Base-by-base conservation (phyloP, 148 eudicot genomes). In the Oxyria digyna region DNA sequence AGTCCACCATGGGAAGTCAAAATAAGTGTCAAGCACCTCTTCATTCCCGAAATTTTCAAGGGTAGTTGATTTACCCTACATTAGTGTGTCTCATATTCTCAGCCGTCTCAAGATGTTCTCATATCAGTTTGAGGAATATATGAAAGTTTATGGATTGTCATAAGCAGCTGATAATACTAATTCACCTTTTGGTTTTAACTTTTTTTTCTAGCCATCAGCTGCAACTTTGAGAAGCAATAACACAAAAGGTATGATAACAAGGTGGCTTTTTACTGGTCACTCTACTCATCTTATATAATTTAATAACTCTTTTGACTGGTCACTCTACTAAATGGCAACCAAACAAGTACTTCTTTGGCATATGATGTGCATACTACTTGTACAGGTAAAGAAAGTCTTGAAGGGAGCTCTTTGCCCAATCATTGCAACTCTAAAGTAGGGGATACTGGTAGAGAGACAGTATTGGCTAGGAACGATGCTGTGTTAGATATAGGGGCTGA, bases 121-220 rank as follows among this genome's bases (percentile, higher is more conserved):
- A 52, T 54, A 29, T 12, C 10, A 4, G 14, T 26, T 59, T 59
- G 37, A 59, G 37, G 9, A 5, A 24, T 26, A 4, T 9, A 9
- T 49, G 57, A 1, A 24, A 20, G 57, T 49, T 21, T 49, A 6
- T 49, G 24, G 27, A 49, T 17, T 54, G 31, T 21, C 29, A 54
- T 23, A 54, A 54, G 62, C 29, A 54, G 31, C 14, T 24, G 65
- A 59, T 59, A 59, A 59, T 59, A 6, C 65, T 59, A 15, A 27
- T 59, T 59, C 15, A 9, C 38, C 35, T 71, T 50, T 50, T 42
- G 32, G n/a, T 27, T 8, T 67, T 29, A 35, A 42, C 63, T 35
- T 70, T 31, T 49, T 64, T 1, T n/a, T 35, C n/a, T 67, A 75
- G 84, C 65, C 76, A 41, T 64, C 63, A 65, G 52, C 62, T 73